phyloP scores from a whole-genome alignment of 257 asterid genomes.

The Cruciata laevipes region DNA sequence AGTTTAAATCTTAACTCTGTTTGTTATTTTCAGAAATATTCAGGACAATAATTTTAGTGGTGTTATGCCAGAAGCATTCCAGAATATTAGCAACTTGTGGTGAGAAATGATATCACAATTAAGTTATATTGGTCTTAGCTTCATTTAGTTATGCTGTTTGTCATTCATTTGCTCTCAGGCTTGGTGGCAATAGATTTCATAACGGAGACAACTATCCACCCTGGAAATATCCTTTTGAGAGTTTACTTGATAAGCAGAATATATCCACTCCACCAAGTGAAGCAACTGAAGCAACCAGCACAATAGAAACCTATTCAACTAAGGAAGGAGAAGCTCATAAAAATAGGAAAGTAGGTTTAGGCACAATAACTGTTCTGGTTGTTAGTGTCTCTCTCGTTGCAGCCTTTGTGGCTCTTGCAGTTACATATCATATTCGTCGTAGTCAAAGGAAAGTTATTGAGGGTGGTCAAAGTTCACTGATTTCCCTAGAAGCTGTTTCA shows the following conservation, averaged over 20 bases:
- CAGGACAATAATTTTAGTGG: slow-evolving; percentile 94
- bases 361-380: slow-evolving; percentile 31
- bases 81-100: slow-evolving; percentile 65
- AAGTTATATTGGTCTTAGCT: neutral
- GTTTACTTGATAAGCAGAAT: slow-evolving; percentile 41
- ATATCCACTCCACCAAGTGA: slow-evolving; percentile 51
- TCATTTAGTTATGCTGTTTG: neutral
- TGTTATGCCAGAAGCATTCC: slow-evolving; percentile 72
- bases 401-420: slow-evolving; percentile 35
- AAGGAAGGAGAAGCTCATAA: slow-evolving; percentile 1
- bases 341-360: slow-evolving; percentile 31
- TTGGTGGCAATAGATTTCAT: slow-evolving; percentile 70
- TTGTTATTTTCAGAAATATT: slow-evolving; percentile 51
- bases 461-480: slow-evolving; percentile 33
- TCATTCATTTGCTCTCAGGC: slow-evolving; percentile 34
- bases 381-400: slow-evolving; percentile 50
- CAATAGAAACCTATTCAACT: slow-evolving; percentile 47
- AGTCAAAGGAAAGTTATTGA: slow-evolving; percentile 20
- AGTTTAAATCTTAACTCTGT: slow-evolving; percentile 9
- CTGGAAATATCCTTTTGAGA: slow-evolving; percentile 66
- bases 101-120: slow-evolving; percentile 12
- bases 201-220: slow-evolving; percentile 55
- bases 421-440: slow-evolving; percentile 25
- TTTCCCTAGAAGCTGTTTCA: slow-evolving; percentile 9
- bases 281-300: slow-evolving; percentile 41